phyloP scores from a whole-genome alignment of 1,284 basidiomycete species.

The Phellinidium pouzarii region DNA sequence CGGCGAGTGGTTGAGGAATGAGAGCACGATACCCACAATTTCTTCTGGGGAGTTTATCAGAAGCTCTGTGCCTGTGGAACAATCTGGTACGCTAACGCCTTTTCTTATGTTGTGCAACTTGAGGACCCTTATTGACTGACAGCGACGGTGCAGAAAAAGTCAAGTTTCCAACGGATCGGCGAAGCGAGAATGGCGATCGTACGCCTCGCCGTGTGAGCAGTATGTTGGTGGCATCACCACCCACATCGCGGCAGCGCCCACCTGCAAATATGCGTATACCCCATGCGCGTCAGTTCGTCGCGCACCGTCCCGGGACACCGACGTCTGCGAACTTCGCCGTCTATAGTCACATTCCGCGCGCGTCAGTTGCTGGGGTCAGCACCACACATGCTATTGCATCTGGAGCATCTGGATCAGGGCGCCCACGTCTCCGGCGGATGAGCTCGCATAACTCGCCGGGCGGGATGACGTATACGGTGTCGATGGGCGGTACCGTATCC shows the following conservation, averaged over 20 bases:
- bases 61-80: constrained; percentile 5
- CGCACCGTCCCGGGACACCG: constrained; percentile 16
- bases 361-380: background rate
- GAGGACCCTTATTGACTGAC: background rate
- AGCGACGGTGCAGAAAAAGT: background rate
- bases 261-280: constrained; percentile 11
- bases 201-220: background rate
- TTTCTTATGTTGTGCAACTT: background rate
- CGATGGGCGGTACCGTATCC: constrained; percentile 25
- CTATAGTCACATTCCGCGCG: background rate
- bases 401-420: constrained; percentile 18
- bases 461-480: constrained; percentile 23
- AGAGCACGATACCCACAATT: constrained; percentile 28
- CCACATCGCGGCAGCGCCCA: background rate
- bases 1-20: constrained; percentile 39
- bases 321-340: constrained; percentile 1
- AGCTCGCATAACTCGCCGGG: constrained; percentile 36
- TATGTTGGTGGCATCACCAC: background rate
- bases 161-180: background rate
- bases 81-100: constrained; percentile 13
- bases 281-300: constrained; percentile 12
- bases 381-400: background rate
- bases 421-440: constrained; percentile 37
- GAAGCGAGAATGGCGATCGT: background rate
- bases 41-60: constrained; percentile 1